Evolutionary conservation across 2,329 filamentous ascomycete species (phyloP).

Genomic region (Lasiodiplodia sp.): DNA sequence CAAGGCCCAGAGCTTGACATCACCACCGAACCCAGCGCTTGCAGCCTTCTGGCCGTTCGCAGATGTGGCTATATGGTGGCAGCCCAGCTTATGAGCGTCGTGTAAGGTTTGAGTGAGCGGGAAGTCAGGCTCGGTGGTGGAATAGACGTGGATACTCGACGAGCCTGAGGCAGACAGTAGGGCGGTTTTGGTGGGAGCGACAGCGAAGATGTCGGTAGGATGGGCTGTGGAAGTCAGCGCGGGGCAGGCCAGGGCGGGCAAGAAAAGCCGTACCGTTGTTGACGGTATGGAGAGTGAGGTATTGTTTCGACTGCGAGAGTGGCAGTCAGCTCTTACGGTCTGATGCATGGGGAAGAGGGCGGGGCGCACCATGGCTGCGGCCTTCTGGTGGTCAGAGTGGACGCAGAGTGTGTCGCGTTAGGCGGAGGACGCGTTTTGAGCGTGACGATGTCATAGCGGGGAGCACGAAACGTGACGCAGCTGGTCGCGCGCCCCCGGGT

Average conservation of each 20-base stretch:
- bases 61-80: slow-evolving; percentile 83
- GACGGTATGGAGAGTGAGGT: slow-evolving; percentile 89
- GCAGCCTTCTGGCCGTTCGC: slow-evolving; percentile 75
- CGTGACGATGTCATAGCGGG: slow-evolving; percentile 30
- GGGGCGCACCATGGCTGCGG: slow-evolving; percentile 13
- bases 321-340: background rate
- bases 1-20: slow-evolving; percentile 81
- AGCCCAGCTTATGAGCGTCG: slow-evolving; percentile 84
- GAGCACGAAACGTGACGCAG: slow-evolving; percentile 22
- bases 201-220: slow-evolving; percentile 81
- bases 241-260: slow-evolving; percentile 41
- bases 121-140: slow-evolving; percentile 73
- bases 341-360: background rate
- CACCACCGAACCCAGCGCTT: slow-evolving; percentile 87
- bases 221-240: slow-evolving; percentile 67
- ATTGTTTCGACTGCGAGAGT: slow-evolving; percentile 86
- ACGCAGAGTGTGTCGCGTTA: background rate
- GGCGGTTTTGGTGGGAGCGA: slow-evolving; percentile 76
- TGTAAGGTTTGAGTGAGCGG: slow-evolving; percentile 80
- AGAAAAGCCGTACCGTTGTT: slow-evolving; percentile 71
- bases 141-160: slow-evolving; percentile 81
- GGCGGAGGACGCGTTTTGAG: slow-evolving; percentile 29
- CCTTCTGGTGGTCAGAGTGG: background rate
- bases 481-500: slow-evolving; percentile 11
- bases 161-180: slow-evolving; percentile 86